phyloP scores from a whole-genome alignment of 2,329 filamentous ascomycete genomes.

The Chalaropsis thielavioides region DNA sequence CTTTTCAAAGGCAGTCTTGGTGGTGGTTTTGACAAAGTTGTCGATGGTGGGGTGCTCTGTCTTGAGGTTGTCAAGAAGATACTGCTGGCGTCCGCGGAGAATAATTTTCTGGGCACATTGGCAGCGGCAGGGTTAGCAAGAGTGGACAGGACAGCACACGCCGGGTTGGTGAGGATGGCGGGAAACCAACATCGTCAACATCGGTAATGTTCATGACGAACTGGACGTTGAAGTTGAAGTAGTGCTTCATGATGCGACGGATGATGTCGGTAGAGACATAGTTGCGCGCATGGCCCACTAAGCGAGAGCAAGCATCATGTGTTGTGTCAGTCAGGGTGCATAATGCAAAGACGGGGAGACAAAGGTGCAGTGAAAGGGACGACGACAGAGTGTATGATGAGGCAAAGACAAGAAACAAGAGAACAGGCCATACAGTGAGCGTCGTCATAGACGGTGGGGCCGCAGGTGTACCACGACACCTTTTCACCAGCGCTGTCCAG shows the following conservation, averaged over 20 bases:
- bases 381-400: background rate
- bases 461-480: constrained; percentile 53
- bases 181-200: constrained; percentile 44
- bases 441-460: constrained; percentile 74
- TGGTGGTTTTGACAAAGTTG: constrained; percentile 10
- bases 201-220: constrained; percentile 94
- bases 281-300: constrained; percentile 66
- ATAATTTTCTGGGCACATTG: constrained; percentile 33
- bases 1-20: constrained; percentile 34
- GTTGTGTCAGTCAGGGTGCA: background rate
- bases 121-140: background rate
- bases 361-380: background rate
- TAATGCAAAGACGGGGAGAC: constrained; percentile 3
- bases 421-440: constrained; percentile 36
- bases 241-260: constrained; percentile 64
- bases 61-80: constrained; percentile 46
- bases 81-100: constrained; percentile 56
- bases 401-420: background rate
- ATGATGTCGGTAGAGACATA: constrained; percentile 87
- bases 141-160: background rate
- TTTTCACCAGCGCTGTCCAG: constrained; percentile 17
- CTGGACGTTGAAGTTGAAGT: constrained; percentile 67
- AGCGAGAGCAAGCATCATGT: background rate
- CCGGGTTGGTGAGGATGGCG: background rate
- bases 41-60: constrained; percentile 14